These are phyloP conservation scores for Geotrichum aggregatum DNA, from an alignment of 1,139 yeast species.

Conservation along the genomic window DNA sequence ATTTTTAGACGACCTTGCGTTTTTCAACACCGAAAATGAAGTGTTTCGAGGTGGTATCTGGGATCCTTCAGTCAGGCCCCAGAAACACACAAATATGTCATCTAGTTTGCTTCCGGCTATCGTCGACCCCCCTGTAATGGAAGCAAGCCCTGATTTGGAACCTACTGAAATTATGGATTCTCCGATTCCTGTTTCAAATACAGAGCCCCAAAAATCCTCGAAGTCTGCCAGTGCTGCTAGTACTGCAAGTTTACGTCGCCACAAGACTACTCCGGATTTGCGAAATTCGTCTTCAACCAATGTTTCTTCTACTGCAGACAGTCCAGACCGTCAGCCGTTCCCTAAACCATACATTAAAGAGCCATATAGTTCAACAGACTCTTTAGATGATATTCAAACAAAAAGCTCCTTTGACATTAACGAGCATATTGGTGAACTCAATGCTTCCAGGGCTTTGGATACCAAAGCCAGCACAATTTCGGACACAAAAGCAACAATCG, in stretches of 20 bases:
- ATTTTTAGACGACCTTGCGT: slow-evolving; percentile 80
- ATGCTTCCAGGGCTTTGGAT: neutral
- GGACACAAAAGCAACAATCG: slow-evolving; percentile 21
- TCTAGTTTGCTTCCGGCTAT: neutral
- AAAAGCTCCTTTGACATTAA: slow-evolving; percentile 9
- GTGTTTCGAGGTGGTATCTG: slow-evolving; percentile 90
- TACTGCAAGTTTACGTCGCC: slow-evolving; percentile 10
- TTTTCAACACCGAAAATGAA: slow-evolving; percentile 60
- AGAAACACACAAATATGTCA: neutral
- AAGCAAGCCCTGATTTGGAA: neutral
- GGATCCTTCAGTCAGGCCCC: slow-evolving; percentile 36
- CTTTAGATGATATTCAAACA: neutral
- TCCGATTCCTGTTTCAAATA: neutral
- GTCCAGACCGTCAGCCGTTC: neutral
- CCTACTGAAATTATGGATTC: neutral
- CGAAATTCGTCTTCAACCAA: neutral
- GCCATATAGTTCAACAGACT: neutral
- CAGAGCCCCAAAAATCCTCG: neutral
- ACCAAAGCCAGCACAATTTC: neutral
- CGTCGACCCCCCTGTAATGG: too few species aligned
- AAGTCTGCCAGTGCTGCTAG: neutral
- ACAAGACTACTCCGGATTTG: slow-evolving; percentile 16
- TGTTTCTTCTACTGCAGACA: neutral
- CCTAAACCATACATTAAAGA: neutral
- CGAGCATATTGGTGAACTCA: slow-evolving; percentile 25